Base-by-base conservation (phyloP, 345 rosid species). In the Orychophragmus violaceus region DNA sequence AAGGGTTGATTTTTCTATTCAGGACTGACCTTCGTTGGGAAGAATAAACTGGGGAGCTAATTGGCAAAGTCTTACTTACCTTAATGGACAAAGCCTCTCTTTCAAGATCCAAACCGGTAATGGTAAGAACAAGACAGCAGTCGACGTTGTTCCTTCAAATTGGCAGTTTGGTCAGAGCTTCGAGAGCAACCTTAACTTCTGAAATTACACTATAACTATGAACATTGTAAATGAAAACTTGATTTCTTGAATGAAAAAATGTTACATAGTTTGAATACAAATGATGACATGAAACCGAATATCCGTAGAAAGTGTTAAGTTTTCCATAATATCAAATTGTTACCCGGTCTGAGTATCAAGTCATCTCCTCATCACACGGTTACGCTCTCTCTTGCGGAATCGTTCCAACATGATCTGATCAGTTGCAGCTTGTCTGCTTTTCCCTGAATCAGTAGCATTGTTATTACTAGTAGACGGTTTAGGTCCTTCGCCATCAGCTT, bases 381-480 rank as follows among this genome's bases (percentile, higher is more conserved):
- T n/a, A n/a, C n/a, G n/a, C n/a, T n/a, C n/a, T n/a, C n/a, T n/a
- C n/a, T n/a, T n/a, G n/a, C n/a, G n/a, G n/a, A n/a, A n/a, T n/a
- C n/a, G n/a, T n/a, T n/a, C n/a, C n/a, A n/a, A n/a, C n/a, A 86
- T 90, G 76, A 90, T 76, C 69, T 90, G 74, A 75, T 93, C 98
- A 3, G 98, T 93, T 29, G 98, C 98, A 69, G 97, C 98, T 82
- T 86, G 96, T 76, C 98, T 86, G 45, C 76, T 83, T 64, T 83
- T 82, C 23, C 82, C 82, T 59, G 90, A 70, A 33, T 86, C 92
- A 28, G 59, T 90, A 37, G 46, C 35, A 29, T 57, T 64, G 8
- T 45, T 63, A 19, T 9, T 64, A 65, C 55, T 80, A 42, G 51
- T 77, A 16, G 83, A n/a, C n/a, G n/a, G n/a, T n/a, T n/a, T n/a